Conservation (phyloP, 169 alveolate species). For the Perkinsus olseni region DNA sequence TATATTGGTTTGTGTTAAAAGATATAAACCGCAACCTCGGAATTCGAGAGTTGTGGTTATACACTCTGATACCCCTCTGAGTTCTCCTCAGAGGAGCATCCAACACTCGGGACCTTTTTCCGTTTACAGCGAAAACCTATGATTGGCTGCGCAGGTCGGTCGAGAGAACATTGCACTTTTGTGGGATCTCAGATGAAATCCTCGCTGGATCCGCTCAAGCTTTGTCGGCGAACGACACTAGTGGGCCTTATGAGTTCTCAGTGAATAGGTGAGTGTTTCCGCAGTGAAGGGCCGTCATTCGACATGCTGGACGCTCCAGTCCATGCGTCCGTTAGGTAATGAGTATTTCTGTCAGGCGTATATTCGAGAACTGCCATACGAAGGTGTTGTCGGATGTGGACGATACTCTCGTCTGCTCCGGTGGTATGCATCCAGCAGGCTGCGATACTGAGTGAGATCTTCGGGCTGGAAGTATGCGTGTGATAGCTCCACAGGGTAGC, state of each 20-base stretch:
- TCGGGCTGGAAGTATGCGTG: too few species aligned
- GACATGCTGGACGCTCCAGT: neutral
- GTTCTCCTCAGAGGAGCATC: too few species aligned
- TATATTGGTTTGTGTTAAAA: too few species aligned
- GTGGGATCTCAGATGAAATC: neutral
- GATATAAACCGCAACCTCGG: too few species aligned
- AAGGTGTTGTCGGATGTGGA: constrained; percentile 4
- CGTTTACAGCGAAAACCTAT: too few species aligned
- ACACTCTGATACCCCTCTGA: too few species aligned
- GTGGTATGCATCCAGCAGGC: constrained; percentile 7
- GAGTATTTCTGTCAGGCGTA: neutral
- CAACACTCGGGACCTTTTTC: too few species aligned
- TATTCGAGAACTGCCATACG: neutral
- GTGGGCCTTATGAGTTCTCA: neutral
- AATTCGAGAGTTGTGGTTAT: too few species aligned
- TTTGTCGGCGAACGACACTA: neutral
- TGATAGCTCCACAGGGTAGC: too few species aligned
- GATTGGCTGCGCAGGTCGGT: too few species aligned
- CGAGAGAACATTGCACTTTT: too few species aligned
- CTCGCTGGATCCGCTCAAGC: neutral
- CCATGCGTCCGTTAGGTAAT: neutral
- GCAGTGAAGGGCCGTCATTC: too few species aligned
- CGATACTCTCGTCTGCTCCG: constrained; percentile 5
- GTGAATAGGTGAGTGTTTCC: neutral
- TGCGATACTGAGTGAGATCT: neutral